Conservation (phyloP, 163 green algal species). For the Chloromonas sp. region DNA sequence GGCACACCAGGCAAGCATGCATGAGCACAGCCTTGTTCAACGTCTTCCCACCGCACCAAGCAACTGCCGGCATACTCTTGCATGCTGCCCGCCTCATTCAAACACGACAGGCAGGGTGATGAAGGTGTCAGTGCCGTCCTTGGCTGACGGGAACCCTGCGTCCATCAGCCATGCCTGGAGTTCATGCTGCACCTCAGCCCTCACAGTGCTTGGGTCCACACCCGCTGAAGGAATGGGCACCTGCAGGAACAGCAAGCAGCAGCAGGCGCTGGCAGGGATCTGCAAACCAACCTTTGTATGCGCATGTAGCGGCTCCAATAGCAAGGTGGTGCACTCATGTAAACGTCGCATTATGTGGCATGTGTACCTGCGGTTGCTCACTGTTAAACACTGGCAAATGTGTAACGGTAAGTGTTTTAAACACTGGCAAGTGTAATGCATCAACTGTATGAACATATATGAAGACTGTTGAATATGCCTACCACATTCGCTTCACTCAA, state of each 20-base stretch:
- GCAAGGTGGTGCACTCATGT: not conserved
- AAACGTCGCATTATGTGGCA: not conserved
- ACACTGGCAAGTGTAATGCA: too few relatives aligned
- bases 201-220: not conserved
- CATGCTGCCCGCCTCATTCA: not conserved
- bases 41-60: too few relatives aligned
- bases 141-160: not conserved
- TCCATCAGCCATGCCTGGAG: not conserved
- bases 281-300: not conserved
- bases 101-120: constrained; percentile 1
- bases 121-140: not conserved
- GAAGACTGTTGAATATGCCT: too few relatives aligned
- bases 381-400: too few relatives aligned
- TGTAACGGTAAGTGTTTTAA: too few relatives aligned
- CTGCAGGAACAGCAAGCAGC: not conserved
- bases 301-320: not conserved
- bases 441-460: too few relatives aligned
- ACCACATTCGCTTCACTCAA: too few relatives aligned
- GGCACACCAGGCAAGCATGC: not conserved
- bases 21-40: too few relatives aligned
- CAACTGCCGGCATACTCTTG: too few relatives aligned
- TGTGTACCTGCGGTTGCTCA: not conserved
- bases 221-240: not conserved
- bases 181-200: not conserved
- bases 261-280: too few relatives aligned